Base-by-base conservation (phyloP, 352 stramenopile species). In the Globisporangium orthogonon region DNA sequence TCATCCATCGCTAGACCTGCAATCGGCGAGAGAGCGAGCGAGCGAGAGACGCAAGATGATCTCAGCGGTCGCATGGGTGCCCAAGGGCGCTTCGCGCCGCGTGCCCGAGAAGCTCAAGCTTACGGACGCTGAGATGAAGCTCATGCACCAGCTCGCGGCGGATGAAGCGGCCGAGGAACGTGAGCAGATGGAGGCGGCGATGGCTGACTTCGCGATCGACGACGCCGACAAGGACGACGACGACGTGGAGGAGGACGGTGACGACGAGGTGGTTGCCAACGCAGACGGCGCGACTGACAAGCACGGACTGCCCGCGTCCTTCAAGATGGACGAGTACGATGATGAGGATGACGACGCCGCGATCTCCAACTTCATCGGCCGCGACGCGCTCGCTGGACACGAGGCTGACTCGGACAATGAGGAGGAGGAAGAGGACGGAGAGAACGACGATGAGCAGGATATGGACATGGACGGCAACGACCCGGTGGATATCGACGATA, bases 241-340 rank as follows among this genome's bases (percentile, higher is more conserved):
- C 13, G 51, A 33, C 23, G 23, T 23, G 23, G 23, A 37, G 33
- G 33, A 37, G 13, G 50, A 58, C 4, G 30, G 9, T 1, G 52
- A 59, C 13, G 58, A 69, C 7, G 62, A 62, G 48, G 45, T 64
- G 52, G 55, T 37, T 18, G 50, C 62, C 44, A 33, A 62, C 35
- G n/a, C 44, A 33, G 61, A 35, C 18, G 69, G 39, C 18, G 69
- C 73, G 11, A 63, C 67, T 17, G 69, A 81, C 50, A 69, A 66
- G 50, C 65, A 84, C 46, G 76, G 76, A 3, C 64, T 91, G 58
- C 81, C 85, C 10, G 56, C 73, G 10, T 77, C 63, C 39, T 92
- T 96, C 67, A 86, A 87, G 62, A 94, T 94, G 83, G 83, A 95
- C 60, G 78, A 95, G 51, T 94, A 96, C 66, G 84, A 95, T 54